Evolutionary conservation across 1,139 yeast species (phyloP), one percentile per base, ranked within the genome.

Genomic region (Yarrowia galli): DNA sequence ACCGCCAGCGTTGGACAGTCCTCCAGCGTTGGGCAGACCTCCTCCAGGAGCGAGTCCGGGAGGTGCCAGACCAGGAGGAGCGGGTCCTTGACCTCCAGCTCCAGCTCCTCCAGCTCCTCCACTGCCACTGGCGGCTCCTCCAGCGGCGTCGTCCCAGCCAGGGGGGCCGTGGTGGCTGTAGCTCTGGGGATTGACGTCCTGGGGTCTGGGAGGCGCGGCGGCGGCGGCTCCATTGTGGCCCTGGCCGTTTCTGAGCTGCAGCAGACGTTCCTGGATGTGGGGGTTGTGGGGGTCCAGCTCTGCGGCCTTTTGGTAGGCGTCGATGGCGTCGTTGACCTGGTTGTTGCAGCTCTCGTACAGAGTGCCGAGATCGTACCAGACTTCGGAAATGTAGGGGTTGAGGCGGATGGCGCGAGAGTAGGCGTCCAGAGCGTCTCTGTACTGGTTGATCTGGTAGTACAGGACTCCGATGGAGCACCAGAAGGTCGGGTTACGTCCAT

Each of bases 381-480:
- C 99, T 79, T 95, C 99, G 70, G 96, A 88, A 72, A 95, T 91
- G 80, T 92, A 92, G 20, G 99, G 99, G 75, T 95, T 95, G 74
- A 95, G 85, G 73, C 98, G 84, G 71, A 95, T 95, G 16, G 99
- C 99, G 70, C 99, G 84, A 9, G 98, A 92, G 80, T 95, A 95
- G 18, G 99, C 99, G 77, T 95, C 99, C 72, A 95, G 83, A 6
- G 99, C 99, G 77, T 95, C 99, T 69, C 97, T 85, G 80, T 91
- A 95, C 80, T 95, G 99, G 68, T 96, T 88, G 70, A 95, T 93
- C 79, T 95, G 98, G 79, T 93, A 95, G 80, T 95, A 95, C 70
- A 95, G 83, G 13, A 95, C 98, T 77, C 99, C 99, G 76, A 95
- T 95, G 38, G 97, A 92, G 78, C 99, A 95, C 99, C 99, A 95